Conservation (phyloP, 1,284 basidiomycete species). For the Rhizoctonia solani region DNA sequence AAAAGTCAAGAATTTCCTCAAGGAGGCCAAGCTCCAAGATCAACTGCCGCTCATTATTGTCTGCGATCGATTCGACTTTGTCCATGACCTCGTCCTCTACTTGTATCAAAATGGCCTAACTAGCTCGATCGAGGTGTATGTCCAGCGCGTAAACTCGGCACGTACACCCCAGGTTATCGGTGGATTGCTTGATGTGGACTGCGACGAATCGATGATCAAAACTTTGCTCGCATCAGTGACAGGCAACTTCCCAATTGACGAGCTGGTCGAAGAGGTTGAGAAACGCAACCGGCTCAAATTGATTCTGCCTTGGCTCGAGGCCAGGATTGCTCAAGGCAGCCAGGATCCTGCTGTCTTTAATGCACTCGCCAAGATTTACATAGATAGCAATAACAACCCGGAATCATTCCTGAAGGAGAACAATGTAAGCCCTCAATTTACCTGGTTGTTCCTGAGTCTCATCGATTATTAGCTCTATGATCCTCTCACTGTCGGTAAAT, state of each 20-base stretch:
- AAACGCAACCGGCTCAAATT: constrained; percentile 95
- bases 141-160: constrained; percentile 96
- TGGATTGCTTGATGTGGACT: constrained; percentile 96
- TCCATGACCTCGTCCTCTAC: constrained; percentile 98
- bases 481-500: constrained; percentile 95
- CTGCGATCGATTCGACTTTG: constrained; percentile 99
- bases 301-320: constrained; percentile 96
- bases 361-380: constrained; percentile 97
- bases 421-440: constrained; percentile 63
- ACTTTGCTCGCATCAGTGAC: constrained; percentile 90
- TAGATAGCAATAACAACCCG: constrained; percentile 98
- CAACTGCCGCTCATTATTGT: constrained; percentile 99
- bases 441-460: neutral
- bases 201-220: constrained; percentile 97
- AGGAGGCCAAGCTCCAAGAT: constrained; percentile 95
- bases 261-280: constrained; percentile 97
- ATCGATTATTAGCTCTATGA: constrained; percentile 75
- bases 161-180: constrained; percentile 99
- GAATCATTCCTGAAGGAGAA: constrained; percentile 98
- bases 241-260: constrained; percentile 97
- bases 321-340: constrained; percentile 87
- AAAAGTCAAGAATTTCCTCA: constrained; percentile 99
- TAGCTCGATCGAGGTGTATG: constrained; percentile 99
- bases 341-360: constrained; percentile 95
- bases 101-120: constrained; percentile 97